Evolutionary conservation across 257 asterid genomes (phyloP), one percentile per base, ranked within the genome.

Genomic region (Solanum dulcamara): DNA sequence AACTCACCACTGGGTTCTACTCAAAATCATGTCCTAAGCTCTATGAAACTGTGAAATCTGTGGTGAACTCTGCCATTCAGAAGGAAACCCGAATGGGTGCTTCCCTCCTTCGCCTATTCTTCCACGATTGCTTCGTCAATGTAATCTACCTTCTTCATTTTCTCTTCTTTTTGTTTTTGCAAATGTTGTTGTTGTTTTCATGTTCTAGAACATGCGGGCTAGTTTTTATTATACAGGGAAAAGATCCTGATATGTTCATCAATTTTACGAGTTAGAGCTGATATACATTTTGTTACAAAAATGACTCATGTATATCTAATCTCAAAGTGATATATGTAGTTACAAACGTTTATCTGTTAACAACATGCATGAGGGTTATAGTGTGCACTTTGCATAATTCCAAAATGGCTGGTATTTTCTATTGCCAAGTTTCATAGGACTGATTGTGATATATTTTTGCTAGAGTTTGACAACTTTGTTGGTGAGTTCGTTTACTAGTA

Each of bases 81-180:
- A 93, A 85, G 1, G 98, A 96, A 88, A 87, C 93, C 46, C 95
- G 99, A 12, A 93, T 96, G 94, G 99, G 98, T 22, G 99, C 98
- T 74, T 96, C 98, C 81, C 93, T 96, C 74, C 95, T 96, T 13
- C 99, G 99, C 18, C 89, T 94, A 33, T 92, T 91, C 89, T 96
- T 96, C 85, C 99, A 96, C 28, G 98, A 95, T 87, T 96, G 99
- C 90, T 94, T 96, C 85, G 98, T 96, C 46, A 93, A 94, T 26
- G 99, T 96, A 92, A 88, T 4, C 66, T 66, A n/a, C 7, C 5
- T 38, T 74, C 81, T 40, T 40, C 22, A 40, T 40, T 72, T 70
- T 15, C 32, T 10, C 32, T 37, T 10, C 17, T 33, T 35, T 18
- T 10, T 4, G 0, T 71, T 71, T 71, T 20, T 37, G 11, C 14